A percentile compares a stretch with the other conserved stretches of the same genome.
These are phyloP conservation scores for Pseudogymnoascus sp. DNA, from an alignment of 2,329 filamentous ascomycete species.

Conservation along the genomic window DNA sequence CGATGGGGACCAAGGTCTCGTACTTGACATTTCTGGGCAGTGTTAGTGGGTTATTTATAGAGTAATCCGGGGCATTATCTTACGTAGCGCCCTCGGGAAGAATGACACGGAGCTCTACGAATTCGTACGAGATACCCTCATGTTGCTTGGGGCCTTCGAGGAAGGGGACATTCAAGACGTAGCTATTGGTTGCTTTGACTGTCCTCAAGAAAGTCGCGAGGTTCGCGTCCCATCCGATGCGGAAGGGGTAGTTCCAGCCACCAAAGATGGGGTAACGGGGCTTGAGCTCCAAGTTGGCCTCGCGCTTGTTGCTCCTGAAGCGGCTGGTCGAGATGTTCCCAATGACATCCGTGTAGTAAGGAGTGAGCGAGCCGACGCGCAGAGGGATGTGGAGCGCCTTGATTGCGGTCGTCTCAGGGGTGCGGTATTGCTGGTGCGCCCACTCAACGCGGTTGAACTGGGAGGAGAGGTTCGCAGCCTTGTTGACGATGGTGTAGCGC, in stretches of 20 bases:
- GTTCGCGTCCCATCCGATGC: constrained; percentile 89
- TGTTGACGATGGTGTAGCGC: constrained; percentile 79
- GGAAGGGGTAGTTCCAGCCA: constrained; percentile 97
- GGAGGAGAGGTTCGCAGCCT: constrained; percentile 66
- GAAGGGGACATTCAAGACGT: constrained; percentile 83
- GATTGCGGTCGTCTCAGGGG: constrained; percentile 66
- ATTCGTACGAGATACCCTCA: constrained; percentile 81
- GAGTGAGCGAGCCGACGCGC: constrained; percentile 67
- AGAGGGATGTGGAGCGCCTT: constrained; percentile 77
- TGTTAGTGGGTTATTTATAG: constrained; percentile 32
- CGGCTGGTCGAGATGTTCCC: constrained; percentile 93
- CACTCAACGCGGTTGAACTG: constrained; percentile 72
- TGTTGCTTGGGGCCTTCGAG: constrained; percentile 80
- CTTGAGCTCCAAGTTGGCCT: constrained; percentile 81
- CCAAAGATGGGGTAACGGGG: constrained; percentile 95
- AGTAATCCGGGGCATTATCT: constrained; percentile 45
- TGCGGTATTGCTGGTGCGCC: constrained; percentile 65
- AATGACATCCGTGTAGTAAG: constrained; percentile 94
- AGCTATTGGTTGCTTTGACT: constrained; percentile 54
- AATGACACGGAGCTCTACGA: constrained; percentile 70
- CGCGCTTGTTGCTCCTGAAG: constrained; percentile 69
- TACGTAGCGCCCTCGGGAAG: constrained; percentile 86
- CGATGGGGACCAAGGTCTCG: constrained; percentile 63
- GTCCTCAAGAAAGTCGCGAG: constrained; percentile 67
- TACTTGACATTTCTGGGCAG: constrained; percentile 65